Percentiles rank a stretch among this genome's conserved stretches.
Evolutionary conservation across 208 protist genomes (phyloP).

Genomic region (Crithidia bombi): DNA sequence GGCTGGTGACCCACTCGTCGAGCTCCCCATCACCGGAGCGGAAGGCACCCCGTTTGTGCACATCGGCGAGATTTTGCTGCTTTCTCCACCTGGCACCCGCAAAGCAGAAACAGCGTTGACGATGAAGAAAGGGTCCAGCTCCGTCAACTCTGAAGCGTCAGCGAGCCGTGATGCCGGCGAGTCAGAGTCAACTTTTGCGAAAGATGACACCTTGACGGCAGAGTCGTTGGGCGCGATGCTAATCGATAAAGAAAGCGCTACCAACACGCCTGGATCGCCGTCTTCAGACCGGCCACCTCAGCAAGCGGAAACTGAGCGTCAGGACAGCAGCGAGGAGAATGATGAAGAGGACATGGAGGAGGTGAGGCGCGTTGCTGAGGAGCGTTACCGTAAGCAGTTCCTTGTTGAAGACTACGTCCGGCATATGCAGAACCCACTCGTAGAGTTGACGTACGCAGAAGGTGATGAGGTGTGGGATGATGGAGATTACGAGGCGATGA

Average conservation of each 20-base stretch:
- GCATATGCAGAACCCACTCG: slow-evolving; percentile 50
- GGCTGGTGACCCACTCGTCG: slow-evolving; percentile 79
- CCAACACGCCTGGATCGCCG: background rate
- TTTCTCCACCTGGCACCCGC: slow-evolving; percentile 31
- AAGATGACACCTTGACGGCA: slow-evolving; percentile 27
- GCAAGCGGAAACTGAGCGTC: background rate
- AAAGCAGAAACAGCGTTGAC: background rate
- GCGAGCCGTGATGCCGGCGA: slow-evolving; percentile 1
- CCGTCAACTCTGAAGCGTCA: background rate
- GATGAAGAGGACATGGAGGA: slow-evolving; percentile 17
- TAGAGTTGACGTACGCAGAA: slow-evolving; percentile 81
- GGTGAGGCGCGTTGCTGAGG: slow-evolving; percentile 22
- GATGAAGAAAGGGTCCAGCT: background rate
- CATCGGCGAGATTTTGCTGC: slow-evolving; percentile 76
- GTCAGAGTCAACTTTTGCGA: background rate
- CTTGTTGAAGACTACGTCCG: slow-evolving; percentile 72
- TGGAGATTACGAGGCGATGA: slow-evolving; percentile 63
- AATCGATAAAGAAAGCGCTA: background rate
- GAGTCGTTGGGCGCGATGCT: slow-evolving; percentile 34
- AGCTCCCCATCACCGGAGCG: slow-evolving; percentile 78
- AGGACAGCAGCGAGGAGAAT: slow-evolving; percentile 1
- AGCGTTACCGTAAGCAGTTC: slow-evolving; percentile 56
- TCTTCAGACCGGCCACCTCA: background rate
- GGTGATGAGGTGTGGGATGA: slow-evolving; percentile 91
- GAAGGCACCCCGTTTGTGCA: slow-evolving; percentile 81